Evolutionary conservation across 192 early-diverging fungal species (phyloP).

Genomic region (Entomortierella lignicola): DNA sequence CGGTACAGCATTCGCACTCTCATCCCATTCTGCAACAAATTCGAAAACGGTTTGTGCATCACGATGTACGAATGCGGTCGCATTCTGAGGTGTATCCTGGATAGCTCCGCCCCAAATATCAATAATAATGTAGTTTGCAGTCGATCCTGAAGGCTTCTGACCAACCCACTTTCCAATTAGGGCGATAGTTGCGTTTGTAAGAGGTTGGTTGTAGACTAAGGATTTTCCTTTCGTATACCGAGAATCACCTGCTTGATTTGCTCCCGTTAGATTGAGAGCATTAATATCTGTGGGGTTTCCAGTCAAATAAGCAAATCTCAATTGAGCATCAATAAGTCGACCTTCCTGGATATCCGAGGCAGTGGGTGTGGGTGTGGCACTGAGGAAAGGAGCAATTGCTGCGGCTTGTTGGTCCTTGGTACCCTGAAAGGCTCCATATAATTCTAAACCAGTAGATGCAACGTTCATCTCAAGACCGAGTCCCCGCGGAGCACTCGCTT

Average conservation of each 20-base stretch:
- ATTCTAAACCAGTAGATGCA: conserved; percentile 20
- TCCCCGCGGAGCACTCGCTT: conserved; percentile 22
- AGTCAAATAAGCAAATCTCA: conserved; percentile 30
- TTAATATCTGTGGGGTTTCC: conserved; percentile 30
- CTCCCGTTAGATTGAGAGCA: conserved; percentile 18
- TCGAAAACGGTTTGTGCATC: conserved; percentile 43
- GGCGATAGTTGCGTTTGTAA: conserved; percentile 21
- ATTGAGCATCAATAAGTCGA: conserved; percentile 31
- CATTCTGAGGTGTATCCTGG: conserved; percentile 10
- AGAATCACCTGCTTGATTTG: conserved; percentile 26
- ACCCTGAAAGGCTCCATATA: conserved; percentile 50
- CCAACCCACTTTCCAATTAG: conserved; percentile 34
- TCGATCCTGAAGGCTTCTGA: conserved; percentile 7
- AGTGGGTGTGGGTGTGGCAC: conserved; percentile 2
- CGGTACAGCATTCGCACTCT: conserved; percentile 18
- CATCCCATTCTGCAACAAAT: conserved; percentile 50
- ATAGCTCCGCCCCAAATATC: conserved; percentile 53
- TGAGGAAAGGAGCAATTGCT: conserved; percentile 25
- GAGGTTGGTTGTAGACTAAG: conserved; percentile 21
- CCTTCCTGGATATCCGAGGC: conserved; percentile 29
- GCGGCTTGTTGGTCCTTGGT: not conserved
- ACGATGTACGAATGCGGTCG: conserved; percentile 53
- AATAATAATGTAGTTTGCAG: conserved; percentile 44
- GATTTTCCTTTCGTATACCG: conserved; percentile 43
- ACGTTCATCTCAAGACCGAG: conserved; percentile 52